Conservation (phyloP, 2,329 filamentous ascomycete genomes). For the Pseudohalonectria lignicola region DNA sequence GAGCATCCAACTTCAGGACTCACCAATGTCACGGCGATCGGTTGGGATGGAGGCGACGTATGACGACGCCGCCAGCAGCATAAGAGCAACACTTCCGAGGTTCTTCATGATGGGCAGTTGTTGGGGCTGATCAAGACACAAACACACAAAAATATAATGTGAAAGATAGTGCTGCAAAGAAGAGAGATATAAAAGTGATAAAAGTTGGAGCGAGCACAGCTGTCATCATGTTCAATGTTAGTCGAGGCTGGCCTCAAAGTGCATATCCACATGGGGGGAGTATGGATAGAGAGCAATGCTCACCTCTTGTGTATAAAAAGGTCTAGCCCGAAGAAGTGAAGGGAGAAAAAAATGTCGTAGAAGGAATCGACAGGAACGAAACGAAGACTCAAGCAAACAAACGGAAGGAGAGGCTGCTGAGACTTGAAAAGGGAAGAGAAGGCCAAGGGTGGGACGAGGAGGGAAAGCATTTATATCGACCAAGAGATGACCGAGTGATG, state of each 20-base stretch:
- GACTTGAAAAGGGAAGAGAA: not conserved
- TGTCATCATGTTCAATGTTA: too few species aligned
- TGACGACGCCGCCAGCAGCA: slow-evolving; percentile 6
- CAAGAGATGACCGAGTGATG: not conserved
- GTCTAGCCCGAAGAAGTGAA: too few species aligned
- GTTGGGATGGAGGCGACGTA: slow-evolving; percentile 4
- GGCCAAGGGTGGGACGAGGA: not conserved
- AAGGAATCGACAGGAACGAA: not conserved
- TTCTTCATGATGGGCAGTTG: slow-evolving; percentile 7
- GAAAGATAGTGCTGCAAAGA: not conserved
- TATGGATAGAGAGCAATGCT: too few species aligned
- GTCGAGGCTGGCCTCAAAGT: too few species aligned
- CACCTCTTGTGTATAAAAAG: too few species aligned
- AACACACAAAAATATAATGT: not conserved
- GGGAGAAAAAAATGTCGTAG: not conserved
- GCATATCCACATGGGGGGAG: too few species aligned
- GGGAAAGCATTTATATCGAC: not conserved
- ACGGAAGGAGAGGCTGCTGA: not conserved
- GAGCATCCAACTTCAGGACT: not conserved
- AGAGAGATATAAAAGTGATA: not conserved
- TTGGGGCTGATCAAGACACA: slow-evolving; percentile 1
- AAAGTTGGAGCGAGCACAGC: not conserved
- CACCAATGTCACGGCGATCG: not conserved
- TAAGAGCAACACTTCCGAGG: slow-evolving; percentile 5
- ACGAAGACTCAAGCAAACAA: not conserved